These are phyloP conservation scores for Cenchrus americanus DNA, from an alignment of 176 grass and related monocot species.

Conservation along the genomic window DNA sequence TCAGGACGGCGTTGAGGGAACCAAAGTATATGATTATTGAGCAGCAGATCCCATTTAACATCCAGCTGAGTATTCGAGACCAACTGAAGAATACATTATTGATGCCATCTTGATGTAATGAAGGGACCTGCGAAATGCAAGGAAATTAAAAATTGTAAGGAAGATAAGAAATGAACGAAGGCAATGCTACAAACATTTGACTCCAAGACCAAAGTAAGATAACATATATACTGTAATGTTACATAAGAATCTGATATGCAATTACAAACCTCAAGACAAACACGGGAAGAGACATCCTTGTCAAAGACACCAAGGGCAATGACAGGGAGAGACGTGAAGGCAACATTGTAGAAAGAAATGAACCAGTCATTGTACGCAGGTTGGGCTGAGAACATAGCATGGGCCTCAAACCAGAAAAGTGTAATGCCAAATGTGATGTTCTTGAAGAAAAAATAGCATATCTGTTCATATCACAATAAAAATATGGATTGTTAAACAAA, in stretches of 20 bases:
- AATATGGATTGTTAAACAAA: slow-evolving; percentile 38
- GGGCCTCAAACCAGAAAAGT: slow-evolving; percentile 84
- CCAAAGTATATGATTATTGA: slow-evolving; percentile 84
- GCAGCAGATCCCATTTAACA: slow-evolving; percentile 77
- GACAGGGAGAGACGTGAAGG: slow-evolving; percentile 95
- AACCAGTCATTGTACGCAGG: slow-evolving; percentile 97
- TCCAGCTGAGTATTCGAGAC: slow-evolving; percentile 71
- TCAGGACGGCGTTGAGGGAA: slow-evolving; percentile 55
- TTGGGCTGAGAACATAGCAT: slow-evolving; percentile 90
- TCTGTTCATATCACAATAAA: slow-evolving; percentile 56
- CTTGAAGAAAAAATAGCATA: slow-evolving; percentile 99
- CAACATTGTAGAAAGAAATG: slow-evolving; percentile 87
- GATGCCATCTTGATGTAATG: slow-evolving; percentile 86
- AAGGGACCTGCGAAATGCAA: slow-evolving; percentile 61
- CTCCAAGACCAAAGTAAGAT: not conserved
- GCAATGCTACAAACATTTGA: slow-evolving; percentile 20
- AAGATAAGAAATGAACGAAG: not conserved
- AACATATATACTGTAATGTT: not conserved
- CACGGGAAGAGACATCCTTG: slow-evolving; percentile 86
- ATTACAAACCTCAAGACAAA: slow-evolving; percentile 72
- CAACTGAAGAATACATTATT: slow-evolving; percentile 89
- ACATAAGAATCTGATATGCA: not conserved
- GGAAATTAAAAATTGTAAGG: not conserved
- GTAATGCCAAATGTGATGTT: slow-evolving; percentile 90
- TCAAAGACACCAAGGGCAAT: slow-evolving; percentile 92